Conservation (phyloP, 2,329 filamentous ascomycete genomes). For the Trichoderma harzianum region DNA sequence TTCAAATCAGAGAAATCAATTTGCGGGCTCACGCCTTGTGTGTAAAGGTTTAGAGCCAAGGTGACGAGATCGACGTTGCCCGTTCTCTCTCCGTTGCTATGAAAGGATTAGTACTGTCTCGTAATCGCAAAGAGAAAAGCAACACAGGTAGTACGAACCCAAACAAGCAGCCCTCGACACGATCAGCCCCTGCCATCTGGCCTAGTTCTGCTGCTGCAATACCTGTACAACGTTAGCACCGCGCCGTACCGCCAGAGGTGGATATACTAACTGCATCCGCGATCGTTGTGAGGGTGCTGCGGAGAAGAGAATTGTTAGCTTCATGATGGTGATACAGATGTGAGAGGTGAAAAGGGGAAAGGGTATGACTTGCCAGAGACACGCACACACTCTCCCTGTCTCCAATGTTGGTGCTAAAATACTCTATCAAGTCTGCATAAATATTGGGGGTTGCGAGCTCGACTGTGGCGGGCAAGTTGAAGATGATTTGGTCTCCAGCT, state of each 20-base stretch:
- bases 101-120: background rate
- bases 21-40: background rate
- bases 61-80: conserved; percentile 6
- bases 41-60: conserved; percentile 4
- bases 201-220: conserved; percentile 5
- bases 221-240: background rate
- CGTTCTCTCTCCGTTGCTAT: conserved; percentile 1
- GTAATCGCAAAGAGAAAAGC: background rate
- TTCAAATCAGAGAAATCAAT: conserved; percentile 4
- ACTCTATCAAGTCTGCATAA: background rate
- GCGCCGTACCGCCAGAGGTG: background rate
- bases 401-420: background rate
- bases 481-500: conserved; percentile 3
- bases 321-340: background rate
- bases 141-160: background rate
- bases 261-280: conserved; percentile 6
- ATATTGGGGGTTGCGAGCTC: background rate
- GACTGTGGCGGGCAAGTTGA: conserved; percentile 4
- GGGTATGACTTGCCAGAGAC: background rate
- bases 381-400: conserved; percentile 4
- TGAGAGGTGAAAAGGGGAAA: background rate
- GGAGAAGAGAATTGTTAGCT: background rate
- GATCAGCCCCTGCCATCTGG: conserved; percentile 5
- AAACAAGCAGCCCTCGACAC: conserved; percentile 5
- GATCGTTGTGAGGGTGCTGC: conserved; percentile 5